These are phyloP conservation scores for Gliomastix tumulicola DNA, from an alignment of 2,329 filamentous ascomycete species.

Conservation along the genomic window DNA sequence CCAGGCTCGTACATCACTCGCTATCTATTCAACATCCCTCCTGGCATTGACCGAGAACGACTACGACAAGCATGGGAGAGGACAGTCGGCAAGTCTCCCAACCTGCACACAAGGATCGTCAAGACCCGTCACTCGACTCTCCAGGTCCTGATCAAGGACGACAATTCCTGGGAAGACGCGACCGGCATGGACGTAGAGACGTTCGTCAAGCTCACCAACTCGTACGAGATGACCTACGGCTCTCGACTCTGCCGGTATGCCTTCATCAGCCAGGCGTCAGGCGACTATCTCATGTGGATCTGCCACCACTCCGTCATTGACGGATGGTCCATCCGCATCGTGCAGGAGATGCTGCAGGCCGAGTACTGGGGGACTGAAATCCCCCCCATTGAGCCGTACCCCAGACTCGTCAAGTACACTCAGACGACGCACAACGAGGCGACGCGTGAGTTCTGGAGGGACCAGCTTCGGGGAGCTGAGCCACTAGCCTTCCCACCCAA, in stretches of 20 bases:
- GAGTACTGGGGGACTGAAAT: neutral
- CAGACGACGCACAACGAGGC: constrained; percentile 1
- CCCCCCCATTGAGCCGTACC: neutral
- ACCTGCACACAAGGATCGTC: neutral
- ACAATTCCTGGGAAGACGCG: neutral
- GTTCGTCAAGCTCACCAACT: neutral
- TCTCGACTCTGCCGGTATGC: neutral
- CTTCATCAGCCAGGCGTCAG: constrained; percentile 7
- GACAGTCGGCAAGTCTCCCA: neutral
- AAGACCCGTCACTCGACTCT: neutral
- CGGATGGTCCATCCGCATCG: constrained; percentile 12
- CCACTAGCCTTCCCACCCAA: constrained; percentile 4
- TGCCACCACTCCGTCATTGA: constrained; percentile 18
- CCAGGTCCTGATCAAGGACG: neutral
- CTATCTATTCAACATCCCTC: neutral
- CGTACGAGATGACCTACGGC: neutral
- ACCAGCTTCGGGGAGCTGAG: constrained; percentile 6
- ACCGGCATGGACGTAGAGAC: neutral
- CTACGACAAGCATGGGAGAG: neutral
- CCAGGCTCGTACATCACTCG: constrained; percentile 1
- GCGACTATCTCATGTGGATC: constrained; percentile 12
- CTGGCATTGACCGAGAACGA: neutral
- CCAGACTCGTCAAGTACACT: constrained; percentile 6
- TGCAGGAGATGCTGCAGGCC: constrained; percentile 3
- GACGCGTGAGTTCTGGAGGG: constrained; percentile 6